phyloP scores from a whole-genome alignment of 140 eudicot species.

The Bidens hawaiensis region DNA sequence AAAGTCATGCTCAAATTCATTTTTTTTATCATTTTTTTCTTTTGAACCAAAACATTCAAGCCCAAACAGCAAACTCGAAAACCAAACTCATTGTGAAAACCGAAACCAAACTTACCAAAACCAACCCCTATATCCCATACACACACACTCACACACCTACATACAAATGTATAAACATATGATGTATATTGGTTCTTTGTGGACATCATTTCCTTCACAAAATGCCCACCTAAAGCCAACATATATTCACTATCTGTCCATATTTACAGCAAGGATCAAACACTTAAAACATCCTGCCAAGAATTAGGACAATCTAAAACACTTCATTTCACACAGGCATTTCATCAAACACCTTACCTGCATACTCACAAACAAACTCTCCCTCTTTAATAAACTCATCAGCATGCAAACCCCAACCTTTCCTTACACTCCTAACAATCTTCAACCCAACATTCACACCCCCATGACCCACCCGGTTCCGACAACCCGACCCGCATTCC shows the following conservation, averaged over 20 bases:
- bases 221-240: constrained; percentile 34
- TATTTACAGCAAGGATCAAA: constrained; percentile 29
- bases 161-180: background rate
- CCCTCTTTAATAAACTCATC: constrained; percentile 45
- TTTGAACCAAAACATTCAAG: too few relatives aligned
- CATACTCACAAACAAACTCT: constrained; percentile 78
- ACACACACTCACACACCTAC: background rate
- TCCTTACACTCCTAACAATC: constrained; percentile 47
- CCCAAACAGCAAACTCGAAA: too few relatives aligned
- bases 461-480: constrained; percentile 52
- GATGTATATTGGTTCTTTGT: constrained; percentile 24
- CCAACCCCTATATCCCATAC: too few relatives aligned
- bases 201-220: constrained; percentile 21
- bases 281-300: constrained; percentile 28
- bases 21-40: too few relatives aligned
- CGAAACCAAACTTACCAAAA: too few relatives aligned
- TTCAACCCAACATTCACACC: constrained; percentile 48
- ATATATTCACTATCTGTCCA: constrained; percentile 18
- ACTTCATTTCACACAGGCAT: constrained; percentile 4
- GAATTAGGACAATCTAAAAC: constrained; percentile 30
- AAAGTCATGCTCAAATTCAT: too few relatives aligned
- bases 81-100: too few relatives aligned
- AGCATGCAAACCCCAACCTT: constrained; percentile 84
- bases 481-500: constrained; percentile 48
- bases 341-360: constrained; percentile 54